A percentile compares a stretch with the other conserved stretches of the same genome.
Conservation (phyloP, 2,329 filamentous ascomycete species). For the Penicillium carneum region DNA sequence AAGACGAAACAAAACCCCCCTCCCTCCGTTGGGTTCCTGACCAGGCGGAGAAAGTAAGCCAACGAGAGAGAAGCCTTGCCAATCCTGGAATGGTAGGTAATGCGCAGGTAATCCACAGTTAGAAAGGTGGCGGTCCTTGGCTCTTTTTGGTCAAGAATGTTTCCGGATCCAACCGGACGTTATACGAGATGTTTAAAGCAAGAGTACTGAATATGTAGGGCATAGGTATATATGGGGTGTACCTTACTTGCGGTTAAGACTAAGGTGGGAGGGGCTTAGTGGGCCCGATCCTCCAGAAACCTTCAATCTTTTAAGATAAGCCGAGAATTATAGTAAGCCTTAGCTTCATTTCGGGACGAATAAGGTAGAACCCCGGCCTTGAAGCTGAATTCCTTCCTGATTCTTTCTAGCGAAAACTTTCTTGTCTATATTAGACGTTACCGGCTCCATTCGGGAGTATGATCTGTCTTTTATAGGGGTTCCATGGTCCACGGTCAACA, state of each 20-base stretch:
- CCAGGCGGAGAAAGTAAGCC: constrained; percentile 20
- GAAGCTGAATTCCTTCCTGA: neutral
- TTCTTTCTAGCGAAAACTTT: neutral
- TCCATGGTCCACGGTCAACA: constrained; percentile 31
- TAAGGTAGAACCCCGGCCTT: neutral
- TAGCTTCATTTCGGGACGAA: neutral
- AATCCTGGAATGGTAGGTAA: constrained; percentile 26
- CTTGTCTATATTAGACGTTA: neutral
- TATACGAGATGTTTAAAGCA: neutral
- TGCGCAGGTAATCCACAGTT: constrained; percentile 24
- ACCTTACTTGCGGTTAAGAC: constrained; percentile 11
- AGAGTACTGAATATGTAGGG: neutral
- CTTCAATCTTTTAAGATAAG: constrained; percentile 10
- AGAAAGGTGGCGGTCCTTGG: constrained; percentile 24
- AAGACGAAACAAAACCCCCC: constrained; percentile 2
- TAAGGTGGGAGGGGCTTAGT: constrained; percentile 17
- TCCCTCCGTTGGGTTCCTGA: constrained; percentile 27
- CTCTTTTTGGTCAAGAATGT: constrained; percentile 18
- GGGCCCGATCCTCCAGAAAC: constrained; percentile 18
- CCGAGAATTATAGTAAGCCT: neutral
- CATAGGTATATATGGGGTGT: constrained; percentile 6
- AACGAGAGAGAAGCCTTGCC: constrained; percentile 16
- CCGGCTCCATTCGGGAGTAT: constrained; percentile 19
- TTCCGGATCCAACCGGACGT: constrained; percentile 7
- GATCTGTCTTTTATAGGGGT: neutral